A percentile compares a stretch with the other conserved stretches of the same genome.
Evolutionary conservation across 176 grass and related monocot genomes (phyloP).

Genomic region (Cenchrus americanus): DNA sequence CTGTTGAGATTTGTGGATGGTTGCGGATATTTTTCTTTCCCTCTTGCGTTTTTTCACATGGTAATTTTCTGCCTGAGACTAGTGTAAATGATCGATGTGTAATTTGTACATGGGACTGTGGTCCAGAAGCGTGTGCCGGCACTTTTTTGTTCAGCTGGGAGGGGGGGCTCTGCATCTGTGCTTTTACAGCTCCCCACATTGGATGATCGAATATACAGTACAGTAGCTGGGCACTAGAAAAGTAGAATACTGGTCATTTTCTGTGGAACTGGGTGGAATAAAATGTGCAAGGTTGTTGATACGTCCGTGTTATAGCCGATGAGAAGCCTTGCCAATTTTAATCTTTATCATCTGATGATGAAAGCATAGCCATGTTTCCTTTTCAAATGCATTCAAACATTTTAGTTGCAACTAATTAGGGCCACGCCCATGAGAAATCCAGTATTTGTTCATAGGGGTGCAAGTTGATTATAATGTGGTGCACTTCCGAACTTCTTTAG

Average conservation of each 20-base stretch:
- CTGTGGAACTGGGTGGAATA: conserved; percentile 39
- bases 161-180: not conserved
- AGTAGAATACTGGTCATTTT: conserved; percentile 14
- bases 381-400: not conserved
- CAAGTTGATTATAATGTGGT: too few species aligned
- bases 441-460: too few species aligned
- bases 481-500: too few species aligned
- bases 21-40: conserved; percentile 35
- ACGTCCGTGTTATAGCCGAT: not conserved
- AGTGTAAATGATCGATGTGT: conserved; percentile 50
- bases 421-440: too few species aligned
- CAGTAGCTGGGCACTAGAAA: conserved; percentile 34
- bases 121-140: conserved; percentile 35
- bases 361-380: not conserved
- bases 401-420: not conserved
- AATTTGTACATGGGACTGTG: conserved; percentile 58
- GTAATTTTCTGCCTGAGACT: conserved; percentile 42
- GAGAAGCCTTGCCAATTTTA: not conserved
- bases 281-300: conserved; percentile 9
- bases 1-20: conserved; percentile 29
- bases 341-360: not conserved
- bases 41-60: conserved; percentile 29
- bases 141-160: conserved; percentile 38
- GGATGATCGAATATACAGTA: conserved; percentile 35
- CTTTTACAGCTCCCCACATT: conserved; percentile 19